Base-by-base conservation (phyloP, 768 basidiomycete genomes). In the Leucogyrophana mollusca region DNA sequence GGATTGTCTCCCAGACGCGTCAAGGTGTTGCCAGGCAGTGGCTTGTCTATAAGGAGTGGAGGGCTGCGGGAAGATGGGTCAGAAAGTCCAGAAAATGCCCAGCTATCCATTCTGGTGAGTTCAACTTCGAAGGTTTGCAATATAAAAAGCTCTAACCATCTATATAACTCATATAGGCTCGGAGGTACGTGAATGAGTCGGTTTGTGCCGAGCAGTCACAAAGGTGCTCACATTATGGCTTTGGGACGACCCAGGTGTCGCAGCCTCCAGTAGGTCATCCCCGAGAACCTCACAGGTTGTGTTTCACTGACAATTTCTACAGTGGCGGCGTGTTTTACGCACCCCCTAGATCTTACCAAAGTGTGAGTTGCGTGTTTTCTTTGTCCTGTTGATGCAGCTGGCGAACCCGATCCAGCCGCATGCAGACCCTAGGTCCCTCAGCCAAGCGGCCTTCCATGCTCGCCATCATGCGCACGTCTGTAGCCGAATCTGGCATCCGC, bases 331-430 rank as follows among this genome's bases (percentile, higher is more conserved):
- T 80, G 76, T 44, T 84, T 79, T 59, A 92, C 89, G 0, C 90
- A 92, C 69, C 90, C 90, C 32, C 64, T 92, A 45, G 90, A 92
- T 66, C 71, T 92, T 43, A 86, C 87, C 24, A 94, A 92, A 82
- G 87, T 91, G 83, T 88, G 49, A 50, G 81, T 70, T 11, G 1
- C 22, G 40, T 37, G 24, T 39, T 41, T 23, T 21, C 34, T 24
- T 17, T 36, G 17, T 21, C 32, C 39, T 39, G 44, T 16, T 20
- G 40, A 22, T 36, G 42, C 33, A 52, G 33, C 18, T 43, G 21
- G 41, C 16, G 40, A 17, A 14, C 11, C 9, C 3, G 6, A 52
- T 22, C 44, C 43, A 89, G 87, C 49, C 87, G 90, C 52, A 87
- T 94, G 79, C 92, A 94, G 70, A 90, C 90, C 17, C 61, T 84